phyloP scores from a whole-genome alignment of 2,329 filamentous ascomycete species.

The Colletotrichum salicis region DNA sequence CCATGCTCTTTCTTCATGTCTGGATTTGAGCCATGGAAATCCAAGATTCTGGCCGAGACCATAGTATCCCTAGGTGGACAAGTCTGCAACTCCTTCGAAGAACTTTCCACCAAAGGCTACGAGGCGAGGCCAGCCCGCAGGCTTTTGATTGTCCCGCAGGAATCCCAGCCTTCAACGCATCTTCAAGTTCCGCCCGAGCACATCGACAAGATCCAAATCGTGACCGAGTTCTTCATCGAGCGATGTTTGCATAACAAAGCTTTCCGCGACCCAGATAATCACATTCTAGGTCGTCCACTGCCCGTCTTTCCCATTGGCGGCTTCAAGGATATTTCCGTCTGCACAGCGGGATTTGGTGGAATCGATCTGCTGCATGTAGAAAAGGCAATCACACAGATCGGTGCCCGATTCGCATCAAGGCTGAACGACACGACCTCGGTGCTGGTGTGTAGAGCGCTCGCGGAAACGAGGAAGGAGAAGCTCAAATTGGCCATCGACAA shows the following conservation, averaged over 20 bases:
- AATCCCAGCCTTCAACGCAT: conserved; percentile 57
- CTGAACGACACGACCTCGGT: conserved; percentile 79
- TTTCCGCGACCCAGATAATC: conserved; percentile 74
- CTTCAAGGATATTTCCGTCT: conserved; percentile 77
- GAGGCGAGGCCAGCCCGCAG: conserved; percentile 48
- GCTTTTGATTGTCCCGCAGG: conserved; percentile 67
- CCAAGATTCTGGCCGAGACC: conserved; percentile 58
- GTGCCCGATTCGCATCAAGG: conserved; percentile 83
- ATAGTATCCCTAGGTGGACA: conserved; percentile 60
- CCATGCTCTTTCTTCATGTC: conserved; percentile 68
- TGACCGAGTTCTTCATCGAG: conserved; percentile 96
- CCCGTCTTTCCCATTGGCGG: conserved; percentile 74
- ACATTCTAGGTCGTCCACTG: conserved; percentile 83
- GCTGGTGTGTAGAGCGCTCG: conserved; percentile 74
- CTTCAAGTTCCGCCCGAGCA: conserved; percentile 48
- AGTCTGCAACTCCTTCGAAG: conserved; percentile 55
- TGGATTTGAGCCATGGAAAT: conserved; percentile 66
- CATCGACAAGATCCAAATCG: conserved; percentile 57
- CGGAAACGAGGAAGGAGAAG: conserved; percentile 76
- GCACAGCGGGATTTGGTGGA: conserved; percentile 83
- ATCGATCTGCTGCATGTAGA: conserved; percentile 88
- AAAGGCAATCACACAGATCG: conserved; percentile 79
- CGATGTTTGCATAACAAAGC: conserved; percentile 82
- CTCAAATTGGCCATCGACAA: conserved; percentile 79
- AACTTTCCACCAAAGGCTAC: conserved; percentile 46